Percentiles rank a stretch among this genome's conserved stretches.
phyloP scores from a whole-genome alignment of 495 filamentous ascomycete genomes.

The Letharia columbiana region DNA sequence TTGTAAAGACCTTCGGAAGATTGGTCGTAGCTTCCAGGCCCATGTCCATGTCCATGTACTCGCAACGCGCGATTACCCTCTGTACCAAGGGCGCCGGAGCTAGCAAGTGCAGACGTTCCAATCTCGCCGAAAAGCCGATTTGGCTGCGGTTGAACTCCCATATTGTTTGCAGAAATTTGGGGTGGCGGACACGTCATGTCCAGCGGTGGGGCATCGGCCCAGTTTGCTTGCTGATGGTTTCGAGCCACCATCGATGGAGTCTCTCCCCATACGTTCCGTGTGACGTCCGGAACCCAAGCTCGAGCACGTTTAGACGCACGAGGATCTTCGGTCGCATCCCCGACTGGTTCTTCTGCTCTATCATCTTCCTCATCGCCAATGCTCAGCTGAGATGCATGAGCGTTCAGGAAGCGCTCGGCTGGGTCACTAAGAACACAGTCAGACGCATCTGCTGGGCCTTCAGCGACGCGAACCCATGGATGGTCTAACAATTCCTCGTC shows the following conservation, averaged over 20 bases:
- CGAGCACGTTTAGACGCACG: slow-evolving; percentile 16
- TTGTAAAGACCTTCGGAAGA: slow-evolving; percentile 30
- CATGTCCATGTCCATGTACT: slow-evolving; percentile 13
- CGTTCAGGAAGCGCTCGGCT: slow-evolving; percentile 43
- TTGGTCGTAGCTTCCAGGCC: slow-evolving; percentile 30
- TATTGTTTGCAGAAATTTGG: background rate
- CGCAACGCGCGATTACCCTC: slow-evolving; percentile 27
- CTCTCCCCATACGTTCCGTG: background rate
- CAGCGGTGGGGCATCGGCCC: background rate
- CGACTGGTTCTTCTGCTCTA: slow-evolving; percentile 34
- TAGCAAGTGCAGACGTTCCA: slow-evolving; percentile 57
- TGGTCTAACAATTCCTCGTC: slow-evolving; percentile 55
- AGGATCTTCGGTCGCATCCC: slow-evolving; percentile 34
- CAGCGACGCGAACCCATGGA: slow-evolving; percentile 50
- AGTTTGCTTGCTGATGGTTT: background rate
- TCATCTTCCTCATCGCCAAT: slow-evolving; percentile 38
- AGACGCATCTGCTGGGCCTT: slow-evolving; percentile 36
- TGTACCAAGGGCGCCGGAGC: slow-evolving; percentile 44
- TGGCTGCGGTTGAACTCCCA: slow-evolving; percentile 23
- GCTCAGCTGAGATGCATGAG: slow-evolving; percentile 49
- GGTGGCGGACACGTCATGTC: background rate
- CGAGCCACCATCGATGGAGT: background rate
- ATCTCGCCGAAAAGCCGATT: slow-evolving; percentile 76
- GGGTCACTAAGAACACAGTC: slow-evolving; percentile 23
- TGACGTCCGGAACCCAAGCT: background rate